A percentile compares a stretch with the other conserved stretches of the same genome.
Conservation (phyloP, 805 yeast genomes). For the Cyberlindnera japonica region DNA sequence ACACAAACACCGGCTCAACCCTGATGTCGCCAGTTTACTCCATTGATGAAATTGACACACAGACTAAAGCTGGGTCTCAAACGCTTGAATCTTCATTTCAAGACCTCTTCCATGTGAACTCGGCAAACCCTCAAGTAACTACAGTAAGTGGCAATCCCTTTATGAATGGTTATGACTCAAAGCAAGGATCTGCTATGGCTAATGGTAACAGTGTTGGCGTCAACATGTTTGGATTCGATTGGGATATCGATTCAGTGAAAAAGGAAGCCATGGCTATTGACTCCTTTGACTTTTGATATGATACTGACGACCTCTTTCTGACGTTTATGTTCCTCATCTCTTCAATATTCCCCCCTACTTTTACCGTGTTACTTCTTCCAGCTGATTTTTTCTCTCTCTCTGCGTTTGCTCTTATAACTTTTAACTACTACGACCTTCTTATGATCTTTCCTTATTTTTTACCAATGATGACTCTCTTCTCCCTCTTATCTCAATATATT, state of each 20-base stretch:
- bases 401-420: not conserved
- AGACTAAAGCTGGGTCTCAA: not conserved
- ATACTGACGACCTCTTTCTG: too few species aligned
- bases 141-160: not conserved
- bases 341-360: not conserved
- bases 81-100: constrained; percentile 7
- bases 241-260: constrained; percentile 12
- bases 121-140: not conserved
- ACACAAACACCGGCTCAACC: constrained; percentile 17
- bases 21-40: constrained; percentile 20
- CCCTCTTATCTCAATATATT: too few species aligned
- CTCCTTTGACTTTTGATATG: constrained; percentile 6
- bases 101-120: constrained; percentile 6
- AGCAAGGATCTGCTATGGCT: not conserved
- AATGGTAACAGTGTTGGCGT: not conserved
- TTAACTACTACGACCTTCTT: too few species aligned
- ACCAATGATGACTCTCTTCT: too few species aligned
- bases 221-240: constrained; percentile 11
- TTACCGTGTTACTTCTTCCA: too few species aligned
- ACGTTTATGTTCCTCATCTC: too few species aligned
- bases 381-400: too few species aligned
- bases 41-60: constrained; percentile 7
- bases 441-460: too few species aligned
- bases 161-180: not conserved
- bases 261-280: constrained; percentile 8